phyloP scores from a whole-genome alignment of 805 yeast genomes.

The Yarrowia yakushimensis region DNA sequence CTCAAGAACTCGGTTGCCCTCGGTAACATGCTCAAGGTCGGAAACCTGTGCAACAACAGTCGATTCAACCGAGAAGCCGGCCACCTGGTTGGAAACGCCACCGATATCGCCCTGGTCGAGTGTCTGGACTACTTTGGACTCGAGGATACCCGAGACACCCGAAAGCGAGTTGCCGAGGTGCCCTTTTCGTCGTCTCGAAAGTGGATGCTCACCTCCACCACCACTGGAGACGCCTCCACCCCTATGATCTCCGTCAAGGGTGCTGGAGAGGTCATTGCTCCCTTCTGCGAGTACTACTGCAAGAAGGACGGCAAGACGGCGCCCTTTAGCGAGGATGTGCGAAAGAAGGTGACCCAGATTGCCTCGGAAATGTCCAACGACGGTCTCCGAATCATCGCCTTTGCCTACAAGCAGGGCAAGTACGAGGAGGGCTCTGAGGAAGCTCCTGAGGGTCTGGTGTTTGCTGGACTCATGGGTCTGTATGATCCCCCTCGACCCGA shows the following conservation, averaged over 20 bases:
- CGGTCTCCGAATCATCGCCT: slow-evolving; percentile 81
- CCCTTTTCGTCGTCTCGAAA: slow-evolving; percentile 84
- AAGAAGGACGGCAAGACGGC: slow-evolving; percentile 57
- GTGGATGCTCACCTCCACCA: slow-evolving; percentile 80
- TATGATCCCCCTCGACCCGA: slow-evolving; percentile 96
- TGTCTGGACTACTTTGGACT: slow-evolving; percentile 65
- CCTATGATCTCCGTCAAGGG: slow-evolving; percentile 73
- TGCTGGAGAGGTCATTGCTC: slow-evolving; percentile 74
- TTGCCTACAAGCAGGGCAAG: slow-evolving; percentile 52
- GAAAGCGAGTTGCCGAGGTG: slow-evolving; percentile 62
- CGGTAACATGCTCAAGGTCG: slow-evolving; percentile 31
- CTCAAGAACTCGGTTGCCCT: background rate
- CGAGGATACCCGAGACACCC: slow-evolving; percentile 60
- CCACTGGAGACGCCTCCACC: slow-evolving; percentile 55
- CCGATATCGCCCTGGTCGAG: slow-evolving; percentile 88
- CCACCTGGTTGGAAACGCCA: slow-evolving; percentile 86
- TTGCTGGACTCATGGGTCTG: slow-evolving; percentile 90
- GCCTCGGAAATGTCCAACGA: slow-evolving; percentile 68
- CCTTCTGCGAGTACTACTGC: slow-evolving; percentile 55
- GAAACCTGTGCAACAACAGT: slow-evolving; percentile 40
- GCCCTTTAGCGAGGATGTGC: slow-evolving; percentile 48
- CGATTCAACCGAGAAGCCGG: slow-evolving; percentile 50
- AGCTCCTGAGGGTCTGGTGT: slow-evolving; percentile 54
- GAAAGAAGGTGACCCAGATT: slow-evolving; percentile 46
- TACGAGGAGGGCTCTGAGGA: slow-evolving; percentile 33